Base-by-base conservation (phyloP, 768 basidiomycete species). In the Naganishia randhawae region DNA sequence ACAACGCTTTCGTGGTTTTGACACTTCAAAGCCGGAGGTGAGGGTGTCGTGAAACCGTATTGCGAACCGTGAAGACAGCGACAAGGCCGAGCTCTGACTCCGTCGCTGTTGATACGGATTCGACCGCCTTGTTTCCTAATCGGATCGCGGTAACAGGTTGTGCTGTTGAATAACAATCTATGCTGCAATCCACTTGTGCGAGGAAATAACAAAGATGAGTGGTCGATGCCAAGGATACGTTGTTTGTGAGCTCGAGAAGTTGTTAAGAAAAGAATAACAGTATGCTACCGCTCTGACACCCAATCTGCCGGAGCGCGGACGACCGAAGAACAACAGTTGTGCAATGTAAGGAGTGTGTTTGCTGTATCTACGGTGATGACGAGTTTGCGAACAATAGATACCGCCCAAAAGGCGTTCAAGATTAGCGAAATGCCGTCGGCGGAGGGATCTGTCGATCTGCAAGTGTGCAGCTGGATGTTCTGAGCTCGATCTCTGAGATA, bases 331-430 rank as follows among this genome's bases (percentile, higher is more conserved):
- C 25, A 48, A 48, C 45, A 48, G 11, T 48, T 7, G 3, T 42
- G 41, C 3, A n/a, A 48, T 6, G 45, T 48, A 5, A 48, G 11
- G n/a, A 17, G 16, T 48, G 45, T 42, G 14, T 13, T 42, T 42
- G 10, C 52, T 54, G 52, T 54, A 54, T 32, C 54, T 22, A 7
- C 45, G n/a, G 45, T 48, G 45, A 48, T 48, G 45, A 48, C 45
- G 45, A 48, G 45, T 48, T 22, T 22, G n/a, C 7, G n/a, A 48
- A 48, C 45, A 48, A 48, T 48, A 48, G 45, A 48, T 17, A 48
- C 45, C 45, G 45, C n/a, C 45, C 19, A 22, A 39, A 48, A 48
- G 45, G 45, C 45, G 45, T 48, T 48, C 45, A 48, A 22, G n/a
- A 48, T 16, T 55, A 19, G 29, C 9, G 22, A 37, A 19, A 11